Base-by-base conservation (phyloP, 768 basidiomycete species). In the Serpula lacrymans region DNA sequence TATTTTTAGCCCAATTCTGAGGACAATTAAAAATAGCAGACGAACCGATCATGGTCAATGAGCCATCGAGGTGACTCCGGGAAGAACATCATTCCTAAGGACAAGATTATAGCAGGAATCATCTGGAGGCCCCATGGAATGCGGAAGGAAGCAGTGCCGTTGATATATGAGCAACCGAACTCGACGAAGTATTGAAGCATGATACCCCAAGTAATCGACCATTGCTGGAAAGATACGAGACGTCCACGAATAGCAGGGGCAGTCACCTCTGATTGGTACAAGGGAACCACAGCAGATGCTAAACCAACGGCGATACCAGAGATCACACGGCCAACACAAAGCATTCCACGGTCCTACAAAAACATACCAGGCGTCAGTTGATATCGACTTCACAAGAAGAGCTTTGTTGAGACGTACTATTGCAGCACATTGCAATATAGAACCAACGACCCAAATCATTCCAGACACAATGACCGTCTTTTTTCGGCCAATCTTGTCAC, bases 91-190 rank as follows among this genome's bases (percentile, higher is more conserved):
- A 89, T 87, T 32, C 85, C 83, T 6, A 75, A 17, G 34, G 75
- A 77, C 20, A 88, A 72, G 9, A 90, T 41, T 43, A 86, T 71
- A 6, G 82, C 88, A 17, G 86, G 86, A 38, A 90, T 86, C 69
- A 84, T 74, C 56, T 88, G 87, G 20, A 88, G 62, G 41, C 81
- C 82, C 84, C 84, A 86, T 8, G 85, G 86, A 48, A 88, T 82
- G 18, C 85, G 80, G 74, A 87, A 88, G 0, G 84, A 84, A 0
- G 83, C 82, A 10, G 58, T 68, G 23, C 84, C 81, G 14, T 80
- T 61, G 56, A 87, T 82, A 57, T 63, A 62, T 1, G 82, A 86
- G 56, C 80, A 83, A 7, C 83, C 84, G 45, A 85, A 84, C 49
- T 84, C 77, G 47, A 85, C 72, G 58, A 85, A 85, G 64, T 87